These are phyloP conservation scores for Viola pubescens DNA, from an alignment of 441 rosid species.

Conservation along the genomic window DNA sequence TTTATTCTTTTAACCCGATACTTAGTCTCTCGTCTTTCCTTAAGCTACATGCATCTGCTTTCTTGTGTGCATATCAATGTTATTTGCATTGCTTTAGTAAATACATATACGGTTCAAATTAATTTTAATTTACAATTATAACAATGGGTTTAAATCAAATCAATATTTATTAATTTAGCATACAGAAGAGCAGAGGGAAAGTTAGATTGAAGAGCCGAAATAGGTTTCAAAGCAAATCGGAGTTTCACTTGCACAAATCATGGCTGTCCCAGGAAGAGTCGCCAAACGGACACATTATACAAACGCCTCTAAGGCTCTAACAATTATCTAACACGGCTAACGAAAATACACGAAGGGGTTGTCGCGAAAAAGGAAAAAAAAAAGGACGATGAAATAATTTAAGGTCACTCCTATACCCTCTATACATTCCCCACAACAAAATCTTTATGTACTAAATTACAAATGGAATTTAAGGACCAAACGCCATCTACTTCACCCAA, in stretches of 20 bases:
- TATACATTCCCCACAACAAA: constrained; percentile 39
- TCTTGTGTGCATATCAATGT: neutral
- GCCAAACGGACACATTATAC: constrained; percentile 17
- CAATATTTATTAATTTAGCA: too few species aligned
- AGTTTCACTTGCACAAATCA: constrained; percentile 16
- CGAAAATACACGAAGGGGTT: constrained; percentile 2
- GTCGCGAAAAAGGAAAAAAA: neutral
- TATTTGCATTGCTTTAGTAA: too few species aligned
- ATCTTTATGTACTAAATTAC: constrained; percentile 27
- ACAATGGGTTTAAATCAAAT: too few species aligned
- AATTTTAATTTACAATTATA: too few species aligned
- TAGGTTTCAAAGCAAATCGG: neutral
- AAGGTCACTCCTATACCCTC: constrained; percentile 31
- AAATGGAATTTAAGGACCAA: constrained; percentile 17
- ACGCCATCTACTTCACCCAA: constrained; percentile 20
- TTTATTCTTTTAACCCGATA: too few species aligned
- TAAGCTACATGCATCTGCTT: too few species aligned
- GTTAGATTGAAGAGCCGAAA: neutral
- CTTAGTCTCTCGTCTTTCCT: too few species aligned
- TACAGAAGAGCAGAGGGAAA: too few species aligned
- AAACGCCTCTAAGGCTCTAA: constrained; percentile 6
- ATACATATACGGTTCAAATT: too few species aligned
- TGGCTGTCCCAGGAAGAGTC: neutral
- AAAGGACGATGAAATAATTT: neutral
- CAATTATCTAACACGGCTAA: constrained; percentile 11